A percentile compares a stretch with the other conserved stretches of the same genome.
phyloP scores from a whole-genome alignment of 805 yeast species.

The Isabelozyma gotoi region DNA sequence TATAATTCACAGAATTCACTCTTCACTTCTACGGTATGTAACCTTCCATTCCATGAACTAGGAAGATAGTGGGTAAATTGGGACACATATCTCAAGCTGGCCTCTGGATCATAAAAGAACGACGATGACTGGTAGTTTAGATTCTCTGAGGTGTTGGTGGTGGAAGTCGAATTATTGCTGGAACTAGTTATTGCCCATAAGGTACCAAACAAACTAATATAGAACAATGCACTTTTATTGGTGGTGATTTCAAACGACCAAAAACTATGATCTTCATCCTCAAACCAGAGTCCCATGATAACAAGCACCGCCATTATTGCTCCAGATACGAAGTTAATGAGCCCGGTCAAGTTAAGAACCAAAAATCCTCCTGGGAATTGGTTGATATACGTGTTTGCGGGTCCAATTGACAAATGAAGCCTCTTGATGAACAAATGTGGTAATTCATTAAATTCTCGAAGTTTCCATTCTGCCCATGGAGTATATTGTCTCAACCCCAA shows the following conservation, averaged over 20 bases:
- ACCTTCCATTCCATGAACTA: slow-evolving; percentile 76
- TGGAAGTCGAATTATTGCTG: slow-evolving; percentile 39
- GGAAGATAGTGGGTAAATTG: slow-evolving; percentile 92
- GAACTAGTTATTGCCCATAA: slow-evolving; percentile 81
- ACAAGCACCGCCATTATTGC: slow-evolving; percentile 83
- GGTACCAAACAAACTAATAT: slow-evolving; percentile 85
- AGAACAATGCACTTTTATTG: slow-evolving; percentile 80
- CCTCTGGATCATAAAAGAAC: slow-evolving; percentile 88
- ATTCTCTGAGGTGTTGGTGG: slow-evolving; percentile 21
- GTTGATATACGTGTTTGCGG: slow-evolving; percentile 80
- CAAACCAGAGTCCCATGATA: slow-evolving; percentile 65
- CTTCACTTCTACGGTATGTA: slow-evolving; percentile 84
- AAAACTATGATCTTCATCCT: slow-evolving; percentile 77
- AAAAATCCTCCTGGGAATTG: slow-evolving; percentile 83
- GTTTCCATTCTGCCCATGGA: slow-evolving; percentile 92
- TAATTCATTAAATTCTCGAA: slow-evolving; percentile 90
- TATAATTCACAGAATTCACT: slow-evolving; percentile 77
- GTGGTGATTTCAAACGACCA: slow-evolving; percentile 84
- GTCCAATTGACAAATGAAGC: slow-evolving; percentile 69
- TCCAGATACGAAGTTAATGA: slow-evolving; percentile 68
- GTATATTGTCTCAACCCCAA: slow-evolving; percentile 77
- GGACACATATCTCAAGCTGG: slow-evolving; percentile 73
- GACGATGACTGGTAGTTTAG: slow-evolving; percentile 22
- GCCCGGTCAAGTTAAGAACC: slow-evolving; percentile 34
- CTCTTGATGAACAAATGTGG: slow-evolving; percentile 85